A percentile compares a stretch with the other conserved stretches of the same genome.
Conservation (phyloP, 129 eudicot genomes). For the Logfia minima region DNA sequence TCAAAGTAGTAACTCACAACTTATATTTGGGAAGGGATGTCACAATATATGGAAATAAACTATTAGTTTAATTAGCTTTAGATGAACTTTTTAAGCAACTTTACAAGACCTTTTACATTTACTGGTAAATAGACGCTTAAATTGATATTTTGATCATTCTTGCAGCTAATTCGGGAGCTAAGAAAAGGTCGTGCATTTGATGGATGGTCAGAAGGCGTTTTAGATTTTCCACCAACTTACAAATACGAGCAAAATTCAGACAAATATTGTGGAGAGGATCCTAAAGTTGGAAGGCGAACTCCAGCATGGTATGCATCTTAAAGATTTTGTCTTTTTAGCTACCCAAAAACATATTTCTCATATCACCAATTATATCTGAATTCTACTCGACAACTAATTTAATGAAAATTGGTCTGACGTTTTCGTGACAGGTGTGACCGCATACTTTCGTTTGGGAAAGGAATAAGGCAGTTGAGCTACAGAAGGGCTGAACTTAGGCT, state of each 20-base stretch:
- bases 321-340: too few relatives aligned
- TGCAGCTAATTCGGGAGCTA: conserved; percentile 77
- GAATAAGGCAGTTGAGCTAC: conserved; percentile 64
- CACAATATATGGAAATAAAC: neutral
- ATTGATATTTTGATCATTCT: neutral
- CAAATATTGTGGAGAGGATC: conserved; percentile 71
- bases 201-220: conserved; percentile 90
- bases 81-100: neutral
- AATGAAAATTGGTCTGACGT: neutral
- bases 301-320: conserved; percentile 79
- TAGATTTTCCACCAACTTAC: conserved; percentile 89
- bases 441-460: conserved; percentile 78
- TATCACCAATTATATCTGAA: too few relatives aligned
- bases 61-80: neutral
- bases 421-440: conserved; percentile 79
- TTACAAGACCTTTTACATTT: neutral
- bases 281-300: conserved; percentile 79
- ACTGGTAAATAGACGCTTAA: neutral
- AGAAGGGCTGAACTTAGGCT: conserved; percentile 62
- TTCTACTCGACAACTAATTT: neutral
- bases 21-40: neutral
- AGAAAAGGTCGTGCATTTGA: conserved; percentile 79
- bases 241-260: conserved; percentile 78
- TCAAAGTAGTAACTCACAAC: neutral
- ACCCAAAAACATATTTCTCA: neutral